Percentiles rank a stretch among this genome's conserved stretches.
Evolutionary conservation across 106 monocot genomes (phyloP).

Genomic region (Dendrobium huoshanense): DNA sequence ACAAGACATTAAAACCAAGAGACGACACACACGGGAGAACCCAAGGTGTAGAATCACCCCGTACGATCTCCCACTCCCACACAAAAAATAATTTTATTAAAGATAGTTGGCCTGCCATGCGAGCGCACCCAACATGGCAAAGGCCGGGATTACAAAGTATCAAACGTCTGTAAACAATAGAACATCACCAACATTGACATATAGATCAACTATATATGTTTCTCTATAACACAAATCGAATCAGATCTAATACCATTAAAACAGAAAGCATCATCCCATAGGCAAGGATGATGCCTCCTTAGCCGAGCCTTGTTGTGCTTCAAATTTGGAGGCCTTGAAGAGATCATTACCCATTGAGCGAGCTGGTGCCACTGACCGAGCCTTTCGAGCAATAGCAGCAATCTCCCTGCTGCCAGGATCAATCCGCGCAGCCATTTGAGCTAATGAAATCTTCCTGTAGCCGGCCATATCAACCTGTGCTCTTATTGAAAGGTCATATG

Average conservation of each 20-base stretch:
- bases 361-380: conserved; percentile 25
- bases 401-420: conserved; percentile 50
- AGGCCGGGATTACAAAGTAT: conserved; percentile 10
- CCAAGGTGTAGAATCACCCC: conserved; percentile 29
- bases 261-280: neutral
- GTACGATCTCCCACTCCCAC: conserved; percentile 12
- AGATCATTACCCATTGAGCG: conserved; percentile 53
- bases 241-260: neutral
- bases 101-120: conserved; percentile 34
- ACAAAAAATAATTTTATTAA: conserved; percentile 15
- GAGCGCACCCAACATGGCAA: conserved; percentile 58
- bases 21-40: conserved; percentile 19
- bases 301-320: conserved; percentile 50
- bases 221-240: neutral
- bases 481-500: no score
- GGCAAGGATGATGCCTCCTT: neutral
- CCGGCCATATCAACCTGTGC: neutral
- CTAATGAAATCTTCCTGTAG: conserved; percentile 56
- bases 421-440: conserved; percentile 41
- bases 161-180: neutral
- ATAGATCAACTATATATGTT: neutral
- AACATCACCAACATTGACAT: neutral
- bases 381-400: conserved; percentile 19
- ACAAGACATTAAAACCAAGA: neutral
- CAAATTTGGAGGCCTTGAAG: conserved; percentile 24